These are phyloP conservation scores for Epichloe sp. DNA, from an alignment of 2,329 filamentous ascomycete genomes.

Conservation along the genomic window DNA sequence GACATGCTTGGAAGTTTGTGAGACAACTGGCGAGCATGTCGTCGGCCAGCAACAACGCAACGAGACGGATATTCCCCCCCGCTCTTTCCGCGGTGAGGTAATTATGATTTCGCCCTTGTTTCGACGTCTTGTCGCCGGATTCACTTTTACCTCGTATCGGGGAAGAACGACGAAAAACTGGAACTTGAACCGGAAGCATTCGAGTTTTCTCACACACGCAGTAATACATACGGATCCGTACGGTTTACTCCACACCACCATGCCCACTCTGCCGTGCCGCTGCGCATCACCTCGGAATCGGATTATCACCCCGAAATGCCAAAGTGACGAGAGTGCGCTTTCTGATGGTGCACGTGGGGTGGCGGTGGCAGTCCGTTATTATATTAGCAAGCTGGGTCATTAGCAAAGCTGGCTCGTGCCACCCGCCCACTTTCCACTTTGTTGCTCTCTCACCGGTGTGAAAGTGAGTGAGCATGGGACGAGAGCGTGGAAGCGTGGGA, in stretches of 20 bases:
- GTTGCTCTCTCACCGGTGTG: not conserved
- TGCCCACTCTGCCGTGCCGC: not conserved
- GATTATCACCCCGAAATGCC: not conserved
- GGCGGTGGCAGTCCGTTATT: not conserved
- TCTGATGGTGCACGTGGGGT: not conserved
- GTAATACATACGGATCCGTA: too few species aligned
- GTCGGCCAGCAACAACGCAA: too few species aligned
- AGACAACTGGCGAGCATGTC: not conserved
- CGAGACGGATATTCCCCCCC: too few species aligned
- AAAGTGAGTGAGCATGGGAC: not conserved
- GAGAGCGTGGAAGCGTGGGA: not conserved
- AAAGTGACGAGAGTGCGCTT: not conserved
- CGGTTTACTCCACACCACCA: not conserved
- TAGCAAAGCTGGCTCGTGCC: not conserved
- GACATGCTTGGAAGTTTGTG: not conserved
- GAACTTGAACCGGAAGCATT: not conserved
- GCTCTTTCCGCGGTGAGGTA: too few species aligned
- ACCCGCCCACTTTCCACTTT: slow-evolving; percentile 1
- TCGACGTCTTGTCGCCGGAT: too few species aligned
- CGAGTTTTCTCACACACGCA: not conserved
- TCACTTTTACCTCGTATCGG: too few species aligned
- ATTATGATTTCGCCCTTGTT: too few species aligned
- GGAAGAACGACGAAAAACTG: not conserved
- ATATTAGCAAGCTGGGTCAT: not conserved
- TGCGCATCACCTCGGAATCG: not conserved